Evolutionary conservation across 805 yeast species (phyloP).

Genomic region (Candida loeiensis): DNA sequence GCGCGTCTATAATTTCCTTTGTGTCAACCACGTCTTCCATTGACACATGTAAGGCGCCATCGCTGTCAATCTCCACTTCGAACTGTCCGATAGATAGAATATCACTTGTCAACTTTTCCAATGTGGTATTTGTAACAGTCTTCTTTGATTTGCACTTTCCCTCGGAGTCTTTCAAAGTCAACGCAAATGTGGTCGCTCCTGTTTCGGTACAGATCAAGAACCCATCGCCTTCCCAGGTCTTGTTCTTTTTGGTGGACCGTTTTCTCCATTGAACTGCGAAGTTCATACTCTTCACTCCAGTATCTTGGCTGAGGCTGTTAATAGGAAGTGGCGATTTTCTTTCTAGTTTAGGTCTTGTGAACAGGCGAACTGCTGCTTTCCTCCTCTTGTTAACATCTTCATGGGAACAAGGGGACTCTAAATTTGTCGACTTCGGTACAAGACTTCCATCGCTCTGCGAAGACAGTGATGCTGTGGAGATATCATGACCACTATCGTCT

Average conservation of each 20-base stretch:
- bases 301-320: too few species aligned
- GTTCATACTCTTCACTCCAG: not conserved
- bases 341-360: conserved; percentile 1
- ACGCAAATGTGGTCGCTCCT: not conserved
- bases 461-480: not conserved
- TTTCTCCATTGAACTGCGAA: conserved; percentile 62
- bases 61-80: conserved; percentile 62
- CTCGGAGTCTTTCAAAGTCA: conserved; percentile 10
- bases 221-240: conserved; percentile 96
- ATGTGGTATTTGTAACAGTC: conserved; percentile 5
- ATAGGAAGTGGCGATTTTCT: not conserved
- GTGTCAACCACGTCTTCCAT: conserved; percentile 17
- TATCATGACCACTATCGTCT: not conserved
- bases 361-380: conserved; percentile 1
- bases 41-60: conserved; percentile 13
- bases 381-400: conserved; percentile 6
- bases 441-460: too few species aligned
- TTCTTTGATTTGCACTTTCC: conserved; percentile 11
- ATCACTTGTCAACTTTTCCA: conserved; percentile 12
- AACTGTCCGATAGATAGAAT: conserved; percentile 50
- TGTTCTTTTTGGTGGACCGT: conserved; percentile 69
- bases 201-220: conserved; percentile 31
- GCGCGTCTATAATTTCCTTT: not conserved
- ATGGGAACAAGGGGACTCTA: too few species aligned
- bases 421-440: too few species aligned